Base-by-base conservation (phyloP, 306 rosid species). In the Pueraria montana region DNA sequence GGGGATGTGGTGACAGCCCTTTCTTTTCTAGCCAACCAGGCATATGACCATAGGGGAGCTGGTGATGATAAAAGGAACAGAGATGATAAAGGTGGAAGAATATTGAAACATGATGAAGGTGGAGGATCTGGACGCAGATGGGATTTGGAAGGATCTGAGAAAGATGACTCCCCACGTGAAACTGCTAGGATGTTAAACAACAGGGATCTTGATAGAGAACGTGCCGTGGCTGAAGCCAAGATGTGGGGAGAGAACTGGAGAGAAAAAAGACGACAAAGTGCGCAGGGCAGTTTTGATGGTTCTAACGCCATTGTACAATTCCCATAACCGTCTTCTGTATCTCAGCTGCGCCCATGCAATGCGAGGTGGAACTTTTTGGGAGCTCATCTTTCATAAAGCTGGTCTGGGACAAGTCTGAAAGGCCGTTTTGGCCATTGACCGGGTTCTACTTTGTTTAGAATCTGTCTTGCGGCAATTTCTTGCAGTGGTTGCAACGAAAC, bases 221-320 rank as follows among this genome's bases (percentile, higher is more conserved):
- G 98, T 46, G 97, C 98, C 1, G 98, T 94, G 30, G 98, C 98
- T 20, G 98, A 94, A 88, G 98, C 98, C 46, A 94, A 92, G 91
- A 94, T 91, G 97, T 94, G 98, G 98, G 98, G 98, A 70, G 98
- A 94, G 89, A 94, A 94, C 81, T 92, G 86, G 96, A 90, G 98
- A 69, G 98, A 94, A 65, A 92, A 94, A 78, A 87, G 98, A 83
- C 86, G 97, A 64, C 93, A 90, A 84, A 89, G 84, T 79, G 91
- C 83, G 69, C 93, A 91, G 77, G 96, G 93, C 49, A 94, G 92
- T 88, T 94, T 92, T 82, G 97, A 94, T 67, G 97, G 91, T 30
- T 82, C 89, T 18, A 91, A 87, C 27, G 83, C 86, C 32, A 30
- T n/a, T 24, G 72, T 63, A 78, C 70, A 52, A 56, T 46, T 45